Evolutionary conservation across 768 basidiomycete species (phyloP), one percentile per base, ranked within the genome.

Genomic region (Stropharia rugosoannulata): DNA sequence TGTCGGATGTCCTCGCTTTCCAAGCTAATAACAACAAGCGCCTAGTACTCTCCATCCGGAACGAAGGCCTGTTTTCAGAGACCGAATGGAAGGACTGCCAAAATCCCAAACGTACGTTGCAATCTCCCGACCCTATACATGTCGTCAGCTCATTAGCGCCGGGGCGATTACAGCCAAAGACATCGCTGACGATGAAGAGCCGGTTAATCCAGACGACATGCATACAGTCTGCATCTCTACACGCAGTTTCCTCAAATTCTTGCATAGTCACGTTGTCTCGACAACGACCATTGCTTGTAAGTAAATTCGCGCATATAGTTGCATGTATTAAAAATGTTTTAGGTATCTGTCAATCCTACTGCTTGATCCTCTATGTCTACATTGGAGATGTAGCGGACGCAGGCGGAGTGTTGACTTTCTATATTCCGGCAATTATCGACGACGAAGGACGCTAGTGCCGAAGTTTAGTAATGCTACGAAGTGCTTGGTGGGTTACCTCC

Each of bases 341-440:
- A 95, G 92, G 88, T 64, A 79, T 95, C 48, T 95, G 93, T 65
- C 84, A 86, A 60, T 79, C 84, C 55, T 88, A 93, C 59, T 94
- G 91, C 65, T 78, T 90, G 56, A 94, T 95, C 61, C 79, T 94
- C 49, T 95, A 94, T 59, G 91, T 94, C 51, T 95, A 94, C 65
- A 87, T 94, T 42, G 93, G 93, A 9, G 86, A 91, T 32, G 79
- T 86, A 10, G 81, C 82, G 4, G 85, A 90, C 54, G 83, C 87
- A 0, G 90, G 92, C 43, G 93, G 91, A 2, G 89, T 95, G 40
- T 75, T 95, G 59, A 95, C 93, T 2, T 94, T 90, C 66, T 95
- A 93, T 64, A 85, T 95, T 49, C 93, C 93, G 41, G 89, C 87
- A 1, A 81, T 90, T 38, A 78, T 88, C 43, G 83, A 86, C 41